Base-by-base conservation (phyloP, 2,329 filamentous ascomycete genomes). In the Phialophora verrucosa region DNA sequence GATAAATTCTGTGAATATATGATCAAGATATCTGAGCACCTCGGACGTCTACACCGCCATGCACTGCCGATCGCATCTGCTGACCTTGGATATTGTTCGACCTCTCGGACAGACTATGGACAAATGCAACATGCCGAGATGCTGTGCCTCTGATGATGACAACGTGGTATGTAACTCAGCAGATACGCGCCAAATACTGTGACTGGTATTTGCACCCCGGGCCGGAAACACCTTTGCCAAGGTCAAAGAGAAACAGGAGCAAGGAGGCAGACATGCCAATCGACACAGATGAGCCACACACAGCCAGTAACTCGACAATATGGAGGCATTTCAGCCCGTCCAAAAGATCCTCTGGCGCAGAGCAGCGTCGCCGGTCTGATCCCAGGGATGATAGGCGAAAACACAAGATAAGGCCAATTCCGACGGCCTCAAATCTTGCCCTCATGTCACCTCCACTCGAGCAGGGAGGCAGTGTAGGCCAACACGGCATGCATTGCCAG, bases 1-100 rank as follows among this genome's bases (percentile, higher is more conserved):
- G 27, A 55, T 58, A 83, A 83, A 72, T 72, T 78, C 55, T 80
- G 82, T 66, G 57, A 65, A 72, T 12, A 55, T 55, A 55, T 55
- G 53, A 55, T 4, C 20, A 51, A 35, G 31, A 7, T 25, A 14
- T 32, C 25, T 35, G 49, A 27, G 23, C 20, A n/a, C 3, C 38
- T 44, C 38, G 8, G 14, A 44, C n/a, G 17, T 2, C 5, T 44
- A n/a, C 38, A 8, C 38, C n/a, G 38, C 17, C 17, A n/a, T 44
- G 38, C 38, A 42, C 38, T 42, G 38, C 38, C 17, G 38, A n/a
- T 20, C 2, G 17, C 38, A n/a, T 44, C 38, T n/a, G 38, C 38
- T 44, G 38, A 44, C 38, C 38, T 20, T n/a, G 38, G 17, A 44
- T 44, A 44, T 44, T 42, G 17, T 17, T 2, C 6, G 38, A 17